phyloP scores from a whole-genome alignment of 1,284 basidiomycete species.

The Puccinia triticina region DNA sequence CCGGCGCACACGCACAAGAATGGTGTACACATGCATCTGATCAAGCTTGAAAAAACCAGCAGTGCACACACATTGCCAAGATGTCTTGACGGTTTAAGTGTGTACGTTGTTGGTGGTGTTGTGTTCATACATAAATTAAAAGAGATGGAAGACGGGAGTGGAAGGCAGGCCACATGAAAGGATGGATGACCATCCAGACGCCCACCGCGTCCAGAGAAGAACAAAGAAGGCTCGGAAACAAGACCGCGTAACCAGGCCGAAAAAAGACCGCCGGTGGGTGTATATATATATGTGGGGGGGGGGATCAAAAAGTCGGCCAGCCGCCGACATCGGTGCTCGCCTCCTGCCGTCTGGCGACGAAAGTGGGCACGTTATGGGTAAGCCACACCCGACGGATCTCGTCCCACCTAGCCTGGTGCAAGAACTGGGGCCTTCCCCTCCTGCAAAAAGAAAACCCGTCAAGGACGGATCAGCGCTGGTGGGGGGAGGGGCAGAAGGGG shows the following conservation, averaged over 20 bases:
- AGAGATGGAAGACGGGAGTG: neutral
- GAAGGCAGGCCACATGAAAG: neutral
- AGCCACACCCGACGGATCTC: slow-evolving; percentile 89
- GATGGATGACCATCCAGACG: neutral
- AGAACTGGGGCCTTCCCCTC: slow-evolving; percentile 81
- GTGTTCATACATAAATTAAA: neutral
- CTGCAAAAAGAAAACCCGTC: slow-evolving; percentile 63
- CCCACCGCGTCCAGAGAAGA: neutral
- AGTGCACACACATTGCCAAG: no score
- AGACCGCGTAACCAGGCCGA: neutral
- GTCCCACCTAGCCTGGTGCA: slow-evolving; percentile 85
- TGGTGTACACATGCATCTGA: no score
- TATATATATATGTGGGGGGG: no score
- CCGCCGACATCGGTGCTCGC: slow-evolving; percentile 84
- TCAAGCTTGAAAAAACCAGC: no score
- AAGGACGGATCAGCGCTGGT: no score
- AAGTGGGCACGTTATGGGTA: slow-evolving; percentile 82
- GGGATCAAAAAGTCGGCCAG: slow-evolving; percentile 77
- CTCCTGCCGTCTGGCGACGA: slow-evolving; percentile 86
- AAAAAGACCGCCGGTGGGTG: neutral
- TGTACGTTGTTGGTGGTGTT: neutral
- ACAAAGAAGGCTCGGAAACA: neutral
- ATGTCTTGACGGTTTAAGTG: neutral
- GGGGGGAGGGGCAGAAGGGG: neutral
- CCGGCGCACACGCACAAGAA: no score